phyloP scores from a whole-genome alignment of 768 basidiomycete species.

The Calocera cornea region DNA sequence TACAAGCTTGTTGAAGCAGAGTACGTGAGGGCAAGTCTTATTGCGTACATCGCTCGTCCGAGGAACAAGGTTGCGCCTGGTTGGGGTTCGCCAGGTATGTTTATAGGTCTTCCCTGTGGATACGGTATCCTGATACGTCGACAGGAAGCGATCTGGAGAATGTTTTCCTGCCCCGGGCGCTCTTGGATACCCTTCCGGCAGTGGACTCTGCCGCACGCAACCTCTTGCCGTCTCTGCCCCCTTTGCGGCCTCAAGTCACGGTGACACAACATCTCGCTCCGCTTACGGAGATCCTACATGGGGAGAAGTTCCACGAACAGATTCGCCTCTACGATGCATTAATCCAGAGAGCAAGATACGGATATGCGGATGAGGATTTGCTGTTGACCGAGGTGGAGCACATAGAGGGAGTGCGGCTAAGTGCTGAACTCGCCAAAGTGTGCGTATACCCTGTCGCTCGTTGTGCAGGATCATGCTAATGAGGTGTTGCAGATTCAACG shows the following conservation, averaged over 20 bases:
- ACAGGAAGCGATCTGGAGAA: not conserved
- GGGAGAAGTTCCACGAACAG: constrained; percentile 3
- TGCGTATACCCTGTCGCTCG: not conserved
- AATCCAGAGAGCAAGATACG: not conserved
- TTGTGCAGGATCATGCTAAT: not conserved
- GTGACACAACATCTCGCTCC: not conserved
- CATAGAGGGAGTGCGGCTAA: not conserved
- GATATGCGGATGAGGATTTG: not conserved
- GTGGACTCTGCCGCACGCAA: not conserved
- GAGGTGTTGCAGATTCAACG: not conserved
- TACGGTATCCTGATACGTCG: not conserved
- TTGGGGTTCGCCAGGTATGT: not conserved
- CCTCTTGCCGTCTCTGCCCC: not conserved
- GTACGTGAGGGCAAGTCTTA: not conserved
- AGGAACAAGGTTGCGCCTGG: constrained; percentile 2
- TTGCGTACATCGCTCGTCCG: not conserved
- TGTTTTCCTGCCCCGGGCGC: not conserved
- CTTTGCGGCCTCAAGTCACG: not conserved
- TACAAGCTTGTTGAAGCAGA: not conserved
- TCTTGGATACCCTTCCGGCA: not conserved
- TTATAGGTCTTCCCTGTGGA: not conserved
- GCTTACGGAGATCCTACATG: not conserved
- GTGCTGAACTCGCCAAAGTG: not conserved
- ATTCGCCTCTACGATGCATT: not conserved
- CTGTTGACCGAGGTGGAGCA: not conserved